Evolutionary conservation across 2,329 filamentous ascomycete species (phyloP).

Genomic region (Aspergillus phoenicis): DNA sequence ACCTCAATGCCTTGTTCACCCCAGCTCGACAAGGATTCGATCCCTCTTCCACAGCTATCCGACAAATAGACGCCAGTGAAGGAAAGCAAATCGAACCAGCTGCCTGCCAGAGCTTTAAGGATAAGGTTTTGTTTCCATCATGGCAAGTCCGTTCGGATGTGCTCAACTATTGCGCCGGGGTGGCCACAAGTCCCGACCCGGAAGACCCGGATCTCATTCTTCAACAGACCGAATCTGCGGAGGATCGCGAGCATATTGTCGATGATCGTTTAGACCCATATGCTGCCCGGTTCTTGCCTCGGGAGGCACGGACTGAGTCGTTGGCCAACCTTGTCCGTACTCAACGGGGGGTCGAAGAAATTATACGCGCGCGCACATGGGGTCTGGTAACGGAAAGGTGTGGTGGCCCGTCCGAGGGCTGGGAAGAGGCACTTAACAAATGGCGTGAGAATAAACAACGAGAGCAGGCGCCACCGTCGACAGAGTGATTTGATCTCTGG

Average conservation of each 20-base stretch:
- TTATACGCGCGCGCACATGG: constrained; percentile 80
- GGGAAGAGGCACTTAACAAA: constrained; percentile 65
- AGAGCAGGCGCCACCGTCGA: constrained; percentile 9
- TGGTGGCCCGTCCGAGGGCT: constrained; percentile 58
- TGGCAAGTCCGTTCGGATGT: constrained; percentile 85
- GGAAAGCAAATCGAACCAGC: constrained; percentile 59
- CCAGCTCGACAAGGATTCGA: constrained; percentile 75
- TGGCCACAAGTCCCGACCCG: constrained; percentile 84
- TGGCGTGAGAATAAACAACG: constrained; percentile 56
- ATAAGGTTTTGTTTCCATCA: constrained; percentile 78
- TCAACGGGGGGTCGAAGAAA: constrained; percentile 76
- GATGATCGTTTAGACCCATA: constrained; percentile 89
- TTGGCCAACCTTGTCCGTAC: constrained; percentile 70
- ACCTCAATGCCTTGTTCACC: constrained; percentile 84
- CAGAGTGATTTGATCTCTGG: neutral
- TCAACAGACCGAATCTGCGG: constrained; percentile 69
- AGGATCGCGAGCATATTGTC: constrained; percentile 71
- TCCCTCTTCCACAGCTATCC: constrained; percentile 71
- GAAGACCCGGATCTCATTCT: constrained; percentile 77
- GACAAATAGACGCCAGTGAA: constrained; percentile 54
- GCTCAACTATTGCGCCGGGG: constrained; percentile 82
- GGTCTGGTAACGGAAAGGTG: constrained; percentile 75
- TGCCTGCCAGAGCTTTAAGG: constrained; percentile 72
- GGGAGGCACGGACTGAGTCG: constrained; percentile 76
- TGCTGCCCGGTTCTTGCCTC: constrained; percentile 74